Percentiles rank a stretch among this genome's conserved stretches.
Evolutionary conservation across 2,329 filamentous ascomycete species (phyloP).

Genomic region (Raffaelea arxii): DNA sequence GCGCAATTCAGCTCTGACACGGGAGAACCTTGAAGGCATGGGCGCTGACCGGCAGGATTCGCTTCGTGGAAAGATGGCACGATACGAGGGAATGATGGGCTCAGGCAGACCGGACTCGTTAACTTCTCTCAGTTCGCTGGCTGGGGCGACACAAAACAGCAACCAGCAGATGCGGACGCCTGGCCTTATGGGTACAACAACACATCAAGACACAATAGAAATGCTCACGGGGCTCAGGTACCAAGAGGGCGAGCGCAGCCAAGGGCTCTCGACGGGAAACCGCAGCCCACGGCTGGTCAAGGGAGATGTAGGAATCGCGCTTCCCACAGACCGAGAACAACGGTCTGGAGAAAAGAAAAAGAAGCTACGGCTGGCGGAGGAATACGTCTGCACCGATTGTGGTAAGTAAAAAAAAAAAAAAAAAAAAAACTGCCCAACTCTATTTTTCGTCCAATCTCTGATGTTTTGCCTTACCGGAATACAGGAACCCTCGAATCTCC

Average conservation of each 20-base stretch:
- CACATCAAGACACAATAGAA: constrained; percentile 78
- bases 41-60: constrained; percentile 61
- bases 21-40: constrained; percentile 70
- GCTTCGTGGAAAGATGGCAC: constrained; percentile 74
- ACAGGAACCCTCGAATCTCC: constrained; percentile 76
- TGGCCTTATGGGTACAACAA: constrained; percentile 25
- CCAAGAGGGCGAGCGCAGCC: constrained; percentile 77
- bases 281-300: constrained; percentile 71
- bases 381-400: constrained; percentile 94
- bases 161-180: neutral
- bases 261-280: constrained; percentile 79
- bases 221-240: constrained; percentile 86
- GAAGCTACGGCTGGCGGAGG: constrained; percentile 73
- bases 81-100: constrained; percentile 51
- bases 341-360: constrained; percentile 71
- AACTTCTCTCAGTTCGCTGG: too few relatives aligned
- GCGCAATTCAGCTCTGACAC: constrained; percentile 59
- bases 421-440: too few relatives aligned
- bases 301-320: constrained; percentile 79
- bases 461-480: constrained; percentile 1
- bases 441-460: constrained; percentile 3
- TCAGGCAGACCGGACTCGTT: too few relatives aligned
- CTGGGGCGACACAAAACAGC: neutral
- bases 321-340: constrained; percentile 67
- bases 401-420: too few relatives aligned